Evolutionary conservation across 2,329 filamentous ascomycete species (phyloP), one percentile per base, ranked within the genome.

Genomic region (Scopulariopsis brevicaulis): DNA sequence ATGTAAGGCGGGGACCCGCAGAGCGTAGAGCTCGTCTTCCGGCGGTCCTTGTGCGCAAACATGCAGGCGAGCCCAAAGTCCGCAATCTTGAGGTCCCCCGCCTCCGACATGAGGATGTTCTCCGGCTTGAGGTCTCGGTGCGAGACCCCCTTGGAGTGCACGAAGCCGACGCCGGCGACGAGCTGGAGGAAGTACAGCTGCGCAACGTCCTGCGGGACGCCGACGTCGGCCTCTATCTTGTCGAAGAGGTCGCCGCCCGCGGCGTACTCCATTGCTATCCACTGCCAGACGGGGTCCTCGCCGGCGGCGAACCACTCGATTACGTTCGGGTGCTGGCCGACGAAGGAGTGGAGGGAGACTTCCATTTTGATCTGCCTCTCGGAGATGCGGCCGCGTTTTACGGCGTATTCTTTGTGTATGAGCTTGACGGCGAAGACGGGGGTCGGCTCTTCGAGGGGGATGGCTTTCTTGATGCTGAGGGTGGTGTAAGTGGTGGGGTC

Each of bases 201-300:
- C 37, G 94, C 93, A 68, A 99, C 90, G 69, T 97, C 90, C 70
- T 96, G 85, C 7, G 87, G 83, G n/a, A 97, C 90, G 54, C 94
- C 94, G 52, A 93, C 89, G 70, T 99, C 94, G 20, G 94, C 92
- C 74, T 99, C 95, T 65, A 99, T 97, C 77, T 99, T 99, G 83
- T 99, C 94, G 71, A 99, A 99, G 8, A 99, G 79, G 69, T 99
- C 94, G 12, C 94, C 94, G 50, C 94, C 94, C 65, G 95, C 90
- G 53, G 94, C 94, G 64, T 90, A 87, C 72, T 99, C 94, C 91
- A 99, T 96, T 46, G 92, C 93, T 65, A 99, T 96, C 94, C 94
- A 99, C 64, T 89, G 84, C 93, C 94, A 99, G 20, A 86, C 74
- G 0, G 78, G 67, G 69, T 99, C 92, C 70, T 96, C 90, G 58